Conservation (phyloP, 2,329 filamentous ascomycete species). For the Colletotrichum melonis region DNA sequence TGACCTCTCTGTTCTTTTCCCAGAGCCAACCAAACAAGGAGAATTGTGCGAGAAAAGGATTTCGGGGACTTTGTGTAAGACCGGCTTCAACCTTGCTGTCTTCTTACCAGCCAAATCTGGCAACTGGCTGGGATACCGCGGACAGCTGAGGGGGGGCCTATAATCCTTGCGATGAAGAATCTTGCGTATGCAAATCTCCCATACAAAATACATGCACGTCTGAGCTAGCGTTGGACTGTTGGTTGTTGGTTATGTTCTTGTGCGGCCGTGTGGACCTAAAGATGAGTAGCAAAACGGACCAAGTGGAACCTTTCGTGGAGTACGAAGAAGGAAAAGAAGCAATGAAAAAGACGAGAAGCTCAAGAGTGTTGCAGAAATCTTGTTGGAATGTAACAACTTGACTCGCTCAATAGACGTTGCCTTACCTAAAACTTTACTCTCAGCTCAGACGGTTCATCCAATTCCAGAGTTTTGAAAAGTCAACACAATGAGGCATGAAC, state of each 20-base stretch:
- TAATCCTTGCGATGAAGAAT: neutral
- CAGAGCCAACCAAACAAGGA: neutral
- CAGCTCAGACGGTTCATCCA: neutral
- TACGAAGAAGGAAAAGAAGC: neutral
- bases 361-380: conserved; percentile 10
- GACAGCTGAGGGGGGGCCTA: neutral
- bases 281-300: conserved; percentile 10
- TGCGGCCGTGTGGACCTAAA: conserved; percentile 17
- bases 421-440: neutral
- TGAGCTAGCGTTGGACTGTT: neutral
- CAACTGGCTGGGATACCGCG: conserved; percentile 6
- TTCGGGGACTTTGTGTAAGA: neutral
- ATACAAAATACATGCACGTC: neutral
- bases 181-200: conserved; percentile 21
- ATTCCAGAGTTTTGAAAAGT: neutral
- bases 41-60: neutral
- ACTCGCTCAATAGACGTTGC: neutral
- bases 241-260: neutral
- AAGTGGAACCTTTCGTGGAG: conserved; percentile 27
- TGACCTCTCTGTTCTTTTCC: neutral
- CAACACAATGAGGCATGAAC: neutral
- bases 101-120: neutral
- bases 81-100: neutral
- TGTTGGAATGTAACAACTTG: neutral
- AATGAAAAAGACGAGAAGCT: neutral